A percentile compares a stretch with the other conserved stretches of the same genome.
Conservation (phyloP, 2,329 filamentous ascomycete genomes). For the Zalaria obscura region DNA sequence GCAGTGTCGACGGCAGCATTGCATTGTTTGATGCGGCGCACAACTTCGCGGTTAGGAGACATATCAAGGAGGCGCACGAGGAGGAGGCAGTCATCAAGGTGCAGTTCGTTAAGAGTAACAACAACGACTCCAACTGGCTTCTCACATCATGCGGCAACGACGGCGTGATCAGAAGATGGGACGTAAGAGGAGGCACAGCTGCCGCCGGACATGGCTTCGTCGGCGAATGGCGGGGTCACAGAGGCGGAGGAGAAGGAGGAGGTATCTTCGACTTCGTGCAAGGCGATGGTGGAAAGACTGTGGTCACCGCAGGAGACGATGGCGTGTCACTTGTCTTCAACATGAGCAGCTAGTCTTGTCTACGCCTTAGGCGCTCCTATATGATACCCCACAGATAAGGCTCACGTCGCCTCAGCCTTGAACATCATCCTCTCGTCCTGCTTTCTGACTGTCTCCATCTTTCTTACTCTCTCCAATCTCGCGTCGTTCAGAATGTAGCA, state of each 20-base stretch:
- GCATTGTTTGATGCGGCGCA: slow-evolving; percentile 77
- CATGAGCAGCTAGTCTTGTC: no score
- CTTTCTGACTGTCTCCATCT: slow-evolving; percentile 11
- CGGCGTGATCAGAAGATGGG: slow-evolving; percentile 81
- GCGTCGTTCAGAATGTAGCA: slow-evolving; percentile 13
- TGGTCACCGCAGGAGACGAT: slow-evolving; percentile 89
- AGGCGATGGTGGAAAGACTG: slow-evolving; percentile 52
- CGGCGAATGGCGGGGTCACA: slow-evolving; percentile 82
- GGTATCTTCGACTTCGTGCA: slow-evolving; percentile 88
- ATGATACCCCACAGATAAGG: no score
- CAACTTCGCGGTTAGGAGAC: slow-evolving; percentile 71
- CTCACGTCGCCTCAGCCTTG: slow-evolving; percentile 1
- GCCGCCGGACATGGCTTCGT: slow-evolving; percentile 56
- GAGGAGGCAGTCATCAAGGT: slow-evolving; percentile 87
- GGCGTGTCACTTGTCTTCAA: slow-evolving; percentile 50
- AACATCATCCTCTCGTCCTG: slow-evolving; percentile 4
- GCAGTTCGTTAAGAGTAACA: slow-evolving; percentile 54
- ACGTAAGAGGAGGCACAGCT: slow-evolving; percentile 54
- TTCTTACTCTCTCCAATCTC: slow-evolving; percentile 13
- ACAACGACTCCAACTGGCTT: slow-evolving; percentile 39
- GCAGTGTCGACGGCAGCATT: slow-evolving; percentile 55
- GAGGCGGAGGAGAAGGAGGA: slow-evolving; percentile 71
- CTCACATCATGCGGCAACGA: slow-evolving; percentile 87
- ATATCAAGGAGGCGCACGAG: slow-evolving; percentile 71
- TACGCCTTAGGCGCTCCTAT: no score